These are phyloP conservation scores for Lablab purpureus DNA, from an alignment of 306 rosid genomes.

Conservation along the genomic window DNA sequence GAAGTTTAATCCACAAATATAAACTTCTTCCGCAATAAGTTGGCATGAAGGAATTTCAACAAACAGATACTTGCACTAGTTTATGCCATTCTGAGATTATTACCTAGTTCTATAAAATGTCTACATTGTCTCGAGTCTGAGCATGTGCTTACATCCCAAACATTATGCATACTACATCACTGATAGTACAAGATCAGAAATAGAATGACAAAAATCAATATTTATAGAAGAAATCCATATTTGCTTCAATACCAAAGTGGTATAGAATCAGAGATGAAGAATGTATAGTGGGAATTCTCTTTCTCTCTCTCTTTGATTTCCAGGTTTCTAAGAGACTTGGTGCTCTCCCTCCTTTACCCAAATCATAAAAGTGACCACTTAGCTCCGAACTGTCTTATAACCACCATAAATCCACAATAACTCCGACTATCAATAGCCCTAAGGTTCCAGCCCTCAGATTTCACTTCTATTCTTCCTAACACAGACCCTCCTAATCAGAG, in stretches of 20 bases:
- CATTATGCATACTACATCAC: not conserved
- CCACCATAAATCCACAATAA: not conserved
- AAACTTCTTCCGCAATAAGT: not conserved
- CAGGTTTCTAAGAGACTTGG: not conserved
- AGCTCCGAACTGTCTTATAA: not conserved
- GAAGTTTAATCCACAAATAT: not conserved
- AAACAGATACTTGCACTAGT: not conserved
- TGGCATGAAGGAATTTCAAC: not conserved
- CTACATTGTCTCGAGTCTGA: not conserved
- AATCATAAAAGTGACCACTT: not conserved
- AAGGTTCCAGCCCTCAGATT: not conserved
- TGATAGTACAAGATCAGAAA: not conserved
- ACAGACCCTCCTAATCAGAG: not conserved
- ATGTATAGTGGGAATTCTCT: not conserved
- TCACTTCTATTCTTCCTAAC: not conserved
- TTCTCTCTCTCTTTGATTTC: not conserved
- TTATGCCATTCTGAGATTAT: not conserved
- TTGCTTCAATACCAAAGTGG: not conserved
- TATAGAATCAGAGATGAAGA: not conserved
- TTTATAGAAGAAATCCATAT: not conserved
- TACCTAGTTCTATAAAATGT: not conserved
- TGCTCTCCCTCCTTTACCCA: not conserved
- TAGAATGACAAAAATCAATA: not conserved
- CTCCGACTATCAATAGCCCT: no score
- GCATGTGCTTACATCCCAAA: not conserved